Percentiles rank a stretch among this genome's conserved stretches.
These are phyloP conservation scores for Termitomyces bulborhizus DNA, from an alignment of 768 basidiomycete species.

Conservation along the genomic window DNA sequence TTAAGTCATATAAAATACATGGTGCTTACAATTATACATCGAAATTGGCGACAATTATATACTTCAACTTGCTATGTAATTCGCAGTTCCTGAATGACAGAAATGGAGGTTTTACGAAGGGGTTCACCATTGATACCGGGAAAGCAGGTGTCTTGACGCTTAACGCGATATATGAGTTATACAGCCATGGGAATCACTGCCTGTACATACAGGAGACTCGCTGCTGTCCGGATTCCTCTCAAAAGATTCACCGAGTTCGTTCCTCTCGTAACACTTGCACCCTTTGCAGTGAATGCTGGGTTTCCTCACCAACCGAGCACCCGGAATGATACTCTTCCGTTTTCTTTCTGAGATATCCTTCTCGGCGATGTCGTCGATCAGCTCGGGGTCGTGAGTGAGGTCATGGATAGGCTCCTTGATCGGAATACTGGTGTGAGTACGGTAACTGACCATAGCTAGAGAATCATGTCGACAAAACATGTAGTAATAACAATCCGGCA, in stretches of 20 bases:
- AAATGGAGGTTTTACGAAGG: background rate
- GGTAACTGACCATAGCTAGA: background rate
- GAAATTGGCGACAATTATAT: background rate
- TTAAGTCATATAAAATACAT: background rate
- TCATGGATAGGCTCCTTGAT: conserved; percentile 2
- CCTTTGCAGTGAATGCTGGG: conserved; percentile 5
- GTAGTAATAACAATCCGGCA: background rate
- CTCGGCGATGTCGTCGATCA: background rate
- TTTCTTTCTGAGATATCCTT: background rate
- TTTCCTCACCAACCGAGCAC: background rate
- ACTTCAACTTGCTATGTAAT: background rate
- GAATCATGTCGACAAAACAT: background rate
- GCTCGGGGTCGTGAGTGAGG: background rate
- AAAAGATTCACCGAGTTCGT: background rate
- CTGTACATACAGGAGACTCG: conserved; percentile 1
- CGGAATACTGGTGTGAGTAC: conserved; percentile 3
- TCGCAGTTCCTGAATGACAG: background rate
- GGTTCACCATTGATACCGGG: background rate
- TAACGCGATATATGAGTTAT: background rate
- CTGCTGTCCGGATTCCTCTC: background rate
- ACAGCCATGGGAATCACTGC: too few species aligned
- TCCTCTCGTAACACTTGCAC: background rate
- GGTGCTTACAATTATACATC: too few species aligned
- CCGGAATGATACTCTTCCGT: background rate
- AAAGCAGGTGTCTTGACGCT: background rate